phyloP scores from a whole-genome alignment of 2,329 filamentous ascomycete genomes.

The Clarireedia homoeocarpa region DNA sequence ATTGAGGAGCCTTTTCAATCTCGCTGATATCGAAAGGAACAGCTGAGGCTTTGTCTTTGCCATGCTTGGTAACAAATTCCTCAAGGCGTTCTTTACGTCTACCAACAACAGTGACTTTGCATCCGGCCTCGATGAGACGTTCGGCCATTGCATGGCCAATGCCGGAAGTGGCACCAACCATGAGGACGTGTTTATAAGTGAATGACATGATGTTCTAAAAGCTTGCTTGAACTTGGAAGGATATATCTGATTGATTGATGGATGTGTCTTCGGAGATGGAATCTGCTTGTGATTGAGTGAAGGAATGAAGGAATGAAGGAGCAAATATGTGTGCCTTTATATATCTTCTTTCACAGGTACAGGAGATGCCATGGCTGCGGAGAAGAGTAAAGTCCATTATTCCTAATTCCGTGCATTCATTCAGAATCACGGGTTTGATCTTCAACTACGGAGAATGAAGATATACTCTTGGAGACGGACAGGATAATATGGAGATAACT shows the following conservation, averaged over 20 bases:
- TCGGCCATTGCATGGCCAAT: constrained; percentile 41
- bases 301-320: too few species aligned
- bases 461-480: too few species aligned
- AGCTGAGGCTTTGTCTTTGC: neutral
- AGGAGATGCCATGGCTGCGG: too few species aligned
- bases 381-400: too few species aligned
- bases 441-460: too few species aligned
- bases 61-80: constrained; percentile 25
- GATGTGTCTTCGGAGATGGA: too few species aligned
- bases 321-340: too few species aligned
- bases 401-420: too few species aligned
- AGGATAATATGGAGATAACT: too few species aligned
- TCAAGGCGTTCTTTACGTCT: constrained; percentile 40
- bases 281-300: neutral
- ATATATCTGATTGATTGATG: neutral
- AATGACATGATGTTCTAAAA: constrained; percentile 37
- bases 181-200: constrained; percentile 46
- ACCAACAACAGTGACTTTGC: constrained; percentile 45
- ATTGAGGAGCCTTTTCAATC: neutral
- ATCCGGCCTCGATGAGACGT: constrained; percentile 37
- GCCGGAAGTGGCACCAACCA: constrained; percentile 48
- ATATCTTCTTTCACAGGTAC: too few species aligned
- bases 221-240: neutral
- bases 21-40: constrained; percentile 9
- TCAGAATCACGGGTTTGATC: too few species aligned